Percentiles rank a stretch among this genome's conserved stretches.
phyloP scores from a whole-genome alignment of 1,284 basidiomycete genomes.

The Mrakiaceae sp. region DNA sequence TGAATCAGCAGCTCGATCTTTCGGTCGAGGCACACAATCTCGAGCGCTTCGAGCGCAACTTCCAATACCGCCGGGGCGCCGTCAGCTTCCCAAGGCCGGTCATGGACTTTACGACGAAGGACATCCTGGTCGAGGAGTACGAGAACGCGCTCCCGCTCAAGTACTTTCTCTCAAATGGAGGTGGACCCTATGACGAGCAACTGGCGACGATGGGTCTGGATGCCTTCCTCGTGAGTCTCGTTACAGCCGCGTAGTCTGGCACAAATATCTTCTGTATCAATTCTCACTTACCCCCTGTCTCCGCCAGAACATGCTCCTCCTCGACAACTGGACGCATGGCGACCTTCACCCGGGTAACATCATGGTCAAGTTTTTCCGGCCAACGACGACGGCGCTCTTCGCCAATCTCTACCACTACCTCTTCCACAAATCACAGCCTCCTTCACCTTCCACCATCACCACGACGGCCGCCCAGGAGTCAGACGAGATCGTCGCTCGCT shows the following conservation, averaged over 20 bases:
- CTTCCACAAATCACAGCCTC: slow-evolving; percentile 21
- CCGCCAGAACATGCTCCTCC: slow-evolving; percentile 81
- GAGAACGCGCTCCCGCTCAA: slow-evolving; percentile 89
- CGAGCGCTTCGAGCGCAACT: slow-evolving; percentile 74
- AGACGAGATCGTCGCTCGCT: slow-evolving; percentile 50
- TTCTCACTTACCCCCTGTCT: background rate
- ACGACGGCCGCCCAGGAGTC: slow-evolving; percentile 42
- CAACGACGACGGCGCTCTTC: slow-evolving; percentile 23
- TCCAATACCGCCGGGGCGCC: slow-evolving; percentile 56
- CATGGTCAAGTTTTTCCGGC: slow-evolving; percentile 48
- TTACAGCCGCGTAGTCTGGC: background rate
- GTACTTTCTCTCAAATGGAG: slow-evolving; percentile 74
- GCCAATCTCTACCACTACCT: slow-evolving; percentile 20
- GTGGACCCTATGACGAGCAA: slow-evolving; percentile 77
- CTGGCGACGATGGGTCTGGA: slow-evolving; percentile 90
- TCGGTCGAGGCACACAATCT: slow-evolving; percentile 85
- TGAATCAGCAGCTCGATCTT: slow-evolving; percentile 88
- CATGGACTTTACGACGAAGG: slow-evolving; percentile 56
- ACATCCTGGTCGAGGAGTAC: slow-evolving; percentile 84
- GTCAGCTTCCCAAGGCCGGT: slow-evolving; percentile 86
- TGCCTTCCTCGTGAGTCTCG: slow-evolving; percentile 68
- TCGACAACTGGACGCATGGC: slow-evolving; percentile 86
- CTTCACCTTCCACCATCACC: slow-evolving; percentile 29
- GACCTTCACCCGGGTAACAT: slow-evolving; percentile 77
- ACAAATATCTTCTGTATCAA: background rate